Evolutionary conservation across 2,329 filamentous ascomycete genomes (phyloP), one percentile per base, ranked within the genome.

Genomic region (Alternaria panax): DNA sequence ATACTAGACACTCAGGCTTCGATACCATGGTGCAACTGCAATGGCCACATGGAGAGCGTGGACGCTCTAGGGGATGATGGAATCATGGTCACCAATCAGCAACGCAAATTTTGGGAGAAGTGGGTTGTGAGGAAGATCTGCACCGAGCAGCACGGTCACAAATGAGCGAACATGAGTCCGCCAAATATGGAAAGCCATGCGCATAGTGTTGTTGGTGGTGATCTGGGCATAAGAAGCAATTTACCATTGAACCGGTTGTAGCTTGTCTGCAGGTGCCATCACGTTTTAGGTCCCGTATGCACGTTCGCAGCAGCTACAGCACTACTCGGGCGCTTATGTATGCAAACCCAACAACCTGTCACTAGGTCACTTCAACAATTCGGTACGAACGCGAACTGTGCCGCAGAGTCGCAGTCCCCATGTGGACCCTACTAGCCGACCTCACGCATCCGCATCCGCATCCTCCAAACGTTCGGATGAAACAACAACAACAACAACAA

Each of bases 101-200:
- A 85, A 65, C 79, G 85, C 51, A 85, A 85, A 65, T 76, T 80
- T 53, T 86, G 84, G 84, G 84, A 87, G 71, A 81, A 80, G 64
- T 87, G 84, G 84, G 82, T 84, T 12, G 68, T 85, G 12, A 74
- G 82, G 46, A 74, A 80, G 61, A 57, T 59, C 24, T 86, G 84
- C 74, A 74, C 73, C 20, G 77, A 80, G 60, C 78, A 78, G 60
- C 78, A 80, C 61, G 72, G 70, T 36, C 75, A 78, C 65, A 77
- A 76, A 63, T 79, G 65, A 76, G 38, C 41, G 41, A 43, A 16
- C 25, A 20, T 18, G 5, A 16, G 30, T 55, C 25, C 16, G 28
- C n/a, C 38, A 52, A 12, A 32, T n/a, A 43, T 42, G 24, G 25
- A 7, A 32, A 32, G 40, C 30, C 22, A 27, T 41, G 47, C 47